Base-by-base conservation (phyloP, 352 stramenopile species). In the Globisporangium cystogenes region DNA sequence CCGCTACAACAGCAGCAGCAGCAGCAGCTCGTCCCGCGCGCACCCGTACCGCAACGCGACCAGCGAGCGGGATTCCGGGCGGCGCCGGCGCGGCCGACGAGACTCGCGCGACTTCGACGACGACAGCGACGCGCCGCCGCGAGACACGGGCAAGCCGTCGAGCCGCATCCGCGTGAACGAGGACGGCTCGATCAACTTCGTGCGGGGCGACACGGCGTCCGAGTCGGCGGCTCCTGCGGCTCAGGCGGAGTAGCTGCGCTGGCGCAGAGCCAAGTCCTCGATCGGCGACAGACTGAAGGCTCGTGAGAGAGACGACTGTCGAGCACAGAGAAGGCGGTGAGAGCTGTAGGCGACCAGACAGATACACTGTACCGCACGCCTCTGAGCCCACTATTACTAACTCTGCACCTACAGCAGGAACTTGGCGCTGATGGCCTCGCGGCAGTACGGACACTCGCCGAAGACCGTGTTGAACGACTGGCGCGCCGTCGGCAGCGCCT, bases 381-480 rank as follows among this genome's bases (percentile, higher is more conserved):
- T n/a, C n/a, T n/a, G n/a, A n/a, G n/a, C n/a, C n/a, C n/a, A n/a
- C n/a, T n/a, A n/a, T n/a, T n/a, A n/a, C n/a, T n/a, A n/a, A n/a
- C n/a, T n/a, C n/a, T n/a, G n/a, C n/a, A 4, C 7, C 21, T 44
- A 44, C 39, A 11, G 39, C 18, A 82, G 46, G 33, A 85, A 80
- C 52, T 86, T 90, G 52, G 85, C 79, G 56, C 78, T 90, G 41
- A 97, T 96, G 23, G 77, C 66, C 56, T 94, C 87, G 26, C 84
- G 74, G 57, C 87, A 97, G 64, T 96, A 96, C 2, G 87, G 89
- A 47, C 89, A 97, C 53, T 91, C 72, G 18, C 87, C 89, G 58
- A 97, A 96, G 40, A 95, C 81, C 1, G 82, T 95, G 62, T 88
- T 86, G 56, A 96, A 96, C 20, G 87, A 95, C 53, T 93, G 80